phyloP scores from a whole-genome alignment of 768 basidiomycete genomes.

The Pholiota molesta region DNA sequence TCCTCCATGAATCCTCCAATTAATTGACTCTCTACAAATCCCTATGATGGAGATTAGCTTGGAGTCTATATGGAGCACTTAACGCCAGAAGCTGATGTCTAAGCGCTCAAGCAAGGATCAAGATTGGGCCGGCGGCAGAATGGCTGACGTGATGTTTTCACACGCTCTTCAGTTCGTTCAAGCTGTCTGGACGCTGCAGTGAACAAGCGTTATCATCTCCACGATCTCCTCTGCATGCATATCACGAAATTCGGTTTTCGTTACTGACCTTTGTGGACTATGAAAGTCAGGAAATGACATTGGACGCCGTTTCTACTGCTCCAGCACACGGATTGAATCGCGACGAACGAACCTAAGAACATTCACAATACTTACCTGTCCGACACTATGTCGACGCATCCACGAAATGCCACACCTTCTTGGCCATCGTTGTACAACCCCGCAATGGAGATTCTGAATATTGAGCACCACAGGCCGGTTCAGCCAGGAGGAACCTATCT shows the following conservation, averaged over 20 bases:
- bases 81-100: too few relatives aligned
- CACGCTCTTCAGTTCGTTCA: neutral
- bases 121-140: too few relatives aligned
- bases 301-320: neutral
- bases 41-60: too few relatives aligned
- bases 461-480: conserved; percentile 39
- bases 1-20: too few relatives aligned
- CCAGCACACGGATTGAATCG: neutral
- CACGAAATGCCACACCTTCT: conserved; percentile 27
- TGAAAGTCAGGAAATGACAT: neutral
- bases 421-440: conserved; percentile 59
- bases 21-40: too few relatives aligned
- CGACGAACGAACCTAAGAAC: neutral
- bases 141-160: neutral
- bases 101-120: too few relatives aligned
- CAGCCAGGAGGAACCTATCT: conserved; percentile 49
- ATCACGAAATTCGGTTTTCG: neutral
- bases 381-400: conserved; percentile 11
- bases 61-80: too few relatives aligned
- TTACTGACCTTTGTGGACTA: neutral
- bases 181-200: too few relatives aligned
- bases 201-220: too few relatives aligned
- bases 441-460: conserved; percentile 49
- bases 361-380: neutral
- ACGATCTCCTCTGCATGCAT: neutral